Percentiles rank a stretch among this genome's conserved stretches.
These are phyloP conservation scores for Simmondsia chinensis DNA, from an alignment of 148 eudicot species.

Conservation along the genomic window DNA sequence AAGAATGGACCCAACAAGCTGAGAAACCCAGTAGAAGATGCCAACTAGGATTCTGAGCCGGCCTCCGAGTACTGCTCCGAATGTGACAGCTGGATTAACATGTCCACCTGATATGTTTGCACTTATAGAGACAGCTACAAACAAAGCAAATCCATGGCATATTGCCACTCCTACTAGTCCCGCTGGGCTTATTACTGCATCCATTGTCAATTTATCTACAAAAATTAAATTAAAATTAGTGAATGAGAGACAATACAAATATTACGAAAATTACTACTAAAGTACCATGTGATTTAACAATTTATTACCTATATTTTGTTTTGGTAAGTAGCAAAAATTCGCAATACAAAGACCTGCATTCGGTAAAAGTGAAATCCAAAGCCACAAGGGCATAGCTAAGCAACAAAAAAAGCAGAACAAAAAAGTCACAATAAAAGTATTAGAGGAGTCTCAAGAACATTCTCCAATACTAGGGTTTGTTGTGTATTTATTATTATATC, in stretches of 20 bases:
- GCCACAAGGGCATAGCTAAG: no score
- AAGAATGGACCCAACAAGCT: conserved; percentile 28
- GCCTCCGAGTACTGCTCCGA: conserved; percentile 81
- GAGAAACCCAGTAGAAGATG: conserved; percentile 39
- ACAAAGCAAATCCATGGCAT: conserved; percentile 78
- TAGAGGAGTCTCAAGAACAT: no score
- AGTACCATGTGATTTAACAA: no score
- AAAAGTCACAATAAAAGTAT: no score
- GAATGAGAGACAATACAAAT: neutral
- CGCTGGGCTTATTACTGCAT: conserved; percentile 64
- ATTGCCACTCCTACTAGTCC: conserved; percentile 72
- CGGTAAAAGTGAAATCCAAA: no score
- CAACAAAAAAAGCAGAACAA: no score
- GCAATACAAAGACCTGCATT: no score
- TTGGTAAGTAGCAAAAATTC: no score
- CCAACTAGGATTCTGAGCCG: conserved; percentile 69
- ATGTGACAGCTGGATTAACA: conserved; percentile 82
- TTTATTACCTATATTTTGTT: no score
- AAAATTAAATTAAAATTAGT: neutral
- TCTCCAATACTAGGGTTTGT: no score
- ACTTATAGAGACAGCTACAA: conserved; percentile 73
- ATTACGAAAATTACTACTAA: neutral
- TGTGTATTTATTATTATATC: no score
- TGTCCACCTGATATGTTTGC: conserved; percentile 91
- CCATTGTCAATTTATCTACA: conserved; percentile 55